A percentile compares a stretch with the other conserved stretches of the same genome.
Evolutionary conservation across 2,329 filamentous ascomycete genomes (phyloP).

Genomic region (Colletotrichum euphorbiae): DNA sequence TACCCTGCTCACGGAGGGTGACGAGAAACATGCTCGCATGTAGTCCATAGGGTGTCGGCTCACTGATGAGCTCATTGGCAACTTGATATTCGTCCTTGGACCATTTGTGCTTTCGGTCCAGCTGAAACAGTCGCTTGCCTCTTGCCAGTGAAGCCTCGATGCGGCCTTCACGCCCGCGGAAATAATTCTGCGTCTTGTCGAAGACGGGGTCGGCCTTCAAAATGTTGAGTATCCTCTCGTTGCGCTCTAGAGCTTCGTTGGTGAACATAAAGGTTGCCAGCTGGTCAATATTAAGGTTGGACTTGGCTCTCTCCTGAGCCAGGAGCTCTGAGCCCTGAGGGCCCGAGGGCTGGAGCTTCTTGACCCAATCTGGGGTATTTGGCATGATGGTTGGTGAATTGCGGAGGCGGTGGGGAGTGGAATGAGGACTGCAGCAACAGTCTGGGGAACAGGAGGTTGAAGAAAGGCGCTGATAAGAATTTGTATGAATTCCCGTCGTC

Average conservation of each 20-base stretch:
- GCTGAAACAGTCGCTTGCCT: slow-evolving; percentile 75
- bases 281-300: slow-evolving; percentile 74
- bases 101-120: slow-evolving; percentile 78
- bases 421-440: slow-evolving; percentile 1
- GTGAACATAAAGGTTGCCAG: slow-evolving; percentile 78
- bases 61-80: slow-evolving; percentile 77
- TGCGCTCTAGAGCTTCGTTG: slow-evolving; percentile 70
- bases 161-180: slow-evolving; percentile 74
- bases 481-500: slow-evolving; percentile 23
- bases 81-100: slow-evolving; percentile 69
- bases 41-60: slow-evolving; percentile 79
- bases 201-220: slow-evolving; percentile 77
- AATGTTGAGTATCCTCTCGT: slow-evolving; percentile 71
- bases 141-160: slow-evolving; percentile 77
- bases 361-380: slow-evolving; percentile 42
- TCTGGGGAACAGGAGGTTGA: slow-evolving; percentile 1
- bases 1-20: slow-evolving; percentile 78
- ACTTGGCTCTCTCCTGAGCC: slow-evolving; percentile 74
- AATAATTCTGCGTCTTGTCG: slow-evolving; percentile 83
- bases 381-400: slow-evolving; percentile 28
- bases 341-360: slow-evolving; percentile 56
- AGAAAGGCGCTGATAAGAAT: slow-evolving; percentile 8
- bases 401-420: slow-evolving; percentile 9
- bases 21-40: slow-evolving; percentile 66
- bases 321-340: slow-evolving; percentile 78